These are phyloP conservation scores for Somion occarium DNA, from an alignment of 1,284 basidiomycete species.

Conservation along the genomic window DNA sequence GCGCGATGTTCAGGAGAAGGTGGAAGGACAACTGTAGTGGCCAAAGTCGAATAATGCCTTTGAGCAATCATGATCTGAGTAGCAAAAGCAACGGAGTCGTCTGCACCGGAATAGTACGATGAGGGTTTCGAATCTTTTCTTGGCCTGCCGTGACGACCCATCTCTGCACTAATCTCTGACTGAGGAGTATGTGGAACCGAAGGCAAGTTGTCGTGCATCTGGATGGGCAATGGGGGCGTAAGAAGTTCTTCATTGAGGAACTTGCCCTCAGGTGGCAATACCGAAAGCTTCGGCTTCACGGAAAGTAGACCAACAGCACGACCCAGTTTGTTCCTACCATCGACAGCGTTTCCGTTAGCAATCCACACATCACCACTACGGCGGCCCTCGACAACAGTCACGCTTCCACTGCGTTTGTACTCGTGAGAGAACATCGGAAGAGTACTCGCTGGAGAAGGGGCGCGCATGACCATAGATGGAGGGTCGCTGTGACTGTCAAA, in stretches of 20 bases:
- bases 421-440: constrained; percentile 39
- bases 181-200: constrained; percentile 42
- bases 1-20: constrained; percentile 39
- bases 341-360: constrained; percentile 58
- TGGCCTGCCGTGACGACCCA: constrained; percentile 25
- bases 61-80: constrained; percentile 64
- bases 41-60: constrained; percentile 61
- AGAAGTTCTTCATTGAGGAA: constrained; percentile 33
- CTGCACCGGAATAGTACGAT: constrained; percentile 44
- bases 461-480: constrained; percentile 37
- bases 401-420: constrained; percentile 58
- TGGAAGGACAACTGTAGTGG: constrained; percentile 53
- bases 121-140: constrained; percentile 47
- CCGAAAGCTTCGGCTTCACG: constrained; percentile 59
- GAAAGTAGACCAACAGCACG: constrained; percentile 55
- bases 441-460: constrained; percentile 37
- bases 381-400: constrained; percentile 62
- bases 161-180: constrained; percentile 46
- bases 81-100: constrained; percentile 45
- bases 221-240: constrained; percentile 33
- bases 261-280: constrained; percentile 51
- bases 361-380: constrained; percentile 71
- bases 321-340: constrained; percentile 53
- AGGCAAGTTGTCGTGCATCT: constrained; percentile 27
- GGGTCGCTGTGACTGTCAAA: constrained; percentile 48